Base-by-base conservation (phyloP, 31 red algal genomes). In the Bonnemaisonia californica region DNA sequence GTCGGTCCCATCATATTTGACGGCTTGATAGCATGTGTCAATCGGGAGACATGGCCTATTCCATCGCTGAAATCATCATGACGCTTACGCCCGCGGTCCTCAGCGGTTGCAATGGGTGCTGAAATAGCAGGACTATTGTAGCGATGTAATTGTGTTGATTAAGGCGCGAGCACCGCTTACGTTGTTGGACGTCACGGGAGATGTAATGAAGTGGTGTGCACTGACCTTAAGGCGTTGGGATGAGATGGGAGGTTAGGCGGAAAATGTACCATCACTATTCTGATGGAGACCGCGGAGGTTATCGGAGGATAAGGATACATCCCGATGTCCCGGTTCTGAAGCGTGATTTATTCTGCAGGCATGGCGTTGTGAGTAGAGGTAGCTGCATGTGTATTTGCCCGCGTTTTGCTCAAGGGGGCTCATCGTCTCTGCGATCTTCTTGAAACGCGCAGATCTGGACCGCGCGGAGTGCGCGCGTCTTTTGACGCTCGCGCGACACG, bases 31-130 rank as follows among this genome's bases (percentile, higher is more conserved):
- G 83, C 69, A 38, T 73, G 83, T 54, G 83, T 77, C 26, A 79
- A 45, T 18, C 83, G 58, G n/a, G 41, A 76, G 32, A 51, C 65
- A 12, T 54, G 71, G 0, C 38, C 73, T 1, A 74, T 61, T 5
- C 30, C 62, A 35, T 26, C 74, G n/a, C 85, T 63, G 3, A 89
- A 23, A 75, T 89, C 85, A 75, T 89, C 85, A n/a, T n/a, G n/a
- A 33, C 85, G 64, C 54, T 89, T 89, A 26, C 85, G 63, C 31
- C 80, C 85, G 34, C 85, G 85, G 66, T 89, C 85, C 69, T 89
- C 80, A 23, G 85, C 85, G 5, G 85, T 76, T 22, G 85, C 85
- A 73, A 89, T 89, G 29, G 85, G 76, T 0, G 85, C 85, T 5
- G 85, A 74, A 19, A 76, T 89, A 3, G 85, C 85, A 2, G 85